Evolutionary conservation across 2,329 filamentous ascomycete genomes (phyloP).

Genomic region (Dendrostoma leiphaemia): DNA sequence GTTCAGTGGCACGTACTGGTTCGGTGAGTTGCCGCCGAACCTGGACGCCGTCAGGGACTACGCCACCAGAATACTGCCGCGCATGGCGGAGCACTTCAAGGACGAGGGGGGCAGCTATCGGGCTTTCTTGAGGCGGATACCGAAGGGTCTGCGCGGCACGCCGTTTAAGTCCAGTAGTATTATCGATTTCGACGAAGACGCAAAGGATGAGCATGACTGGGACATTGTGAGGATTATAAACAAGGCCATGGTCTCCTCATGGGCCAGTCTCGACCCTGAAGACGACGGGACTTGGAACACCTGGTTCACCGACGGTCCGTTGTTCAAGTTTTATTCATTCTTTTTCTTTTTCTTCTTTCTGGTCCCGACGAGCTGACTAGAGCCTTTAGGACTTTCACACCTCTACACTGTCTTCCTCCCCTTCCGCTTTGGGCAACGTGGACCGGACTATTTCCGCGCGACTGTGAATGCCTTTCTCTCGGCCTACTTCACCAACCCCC

Average conservation of each 20-base stretch:
- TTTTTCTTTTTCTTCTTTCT: no score
- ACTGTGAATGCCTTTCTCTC: constrained; percentile 22
- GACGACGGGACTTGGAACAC: constrained; percentile 11
- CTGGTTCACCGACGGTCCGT: constrained; percentile 20
- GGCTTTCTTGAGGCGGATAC: constrained; percentile 19
- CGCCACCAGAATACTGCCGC: constrained; percentile 20
- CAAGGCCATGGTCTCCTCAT: constrained; percentile 21
- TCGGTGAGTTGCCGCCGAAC: constrained; percentile 23
- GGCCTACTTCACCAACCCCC: constrained; percentile 24
- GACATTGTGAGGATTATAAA: constrained; percentile 23
- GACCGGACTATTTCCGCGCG: constrained; percentile 22
- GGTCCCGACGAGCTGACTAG: constrained; percentile 17
- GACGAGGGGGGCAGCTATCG: constrained; percentile 21
- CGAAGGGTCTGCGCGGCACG: neutral
- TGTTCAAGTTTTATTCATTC: no score
- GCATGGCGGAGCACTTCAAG: constrained; percentile 21
- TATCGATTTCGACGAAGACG: constrained; percentile 23
- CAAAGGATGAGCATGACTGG: constrained; percentile 20
- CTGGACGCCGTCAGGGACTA: constrained; percentile 22
- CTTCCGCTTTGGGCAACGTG: constrained; percentile 20
- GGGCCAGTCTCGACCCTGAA: constrained; percentile 16
- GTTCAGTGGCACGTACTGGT: constrained; percentile 26
- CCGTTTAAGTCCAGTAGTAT: constrained; percentile 20
- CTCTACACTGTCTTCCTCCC: constrained; percentile 23
- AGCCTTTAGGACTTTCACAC: neutral